Evolutionary conservation across 139 green algal genomes (phyloP).

Genomic region (Marvania coccoides): DNA sequence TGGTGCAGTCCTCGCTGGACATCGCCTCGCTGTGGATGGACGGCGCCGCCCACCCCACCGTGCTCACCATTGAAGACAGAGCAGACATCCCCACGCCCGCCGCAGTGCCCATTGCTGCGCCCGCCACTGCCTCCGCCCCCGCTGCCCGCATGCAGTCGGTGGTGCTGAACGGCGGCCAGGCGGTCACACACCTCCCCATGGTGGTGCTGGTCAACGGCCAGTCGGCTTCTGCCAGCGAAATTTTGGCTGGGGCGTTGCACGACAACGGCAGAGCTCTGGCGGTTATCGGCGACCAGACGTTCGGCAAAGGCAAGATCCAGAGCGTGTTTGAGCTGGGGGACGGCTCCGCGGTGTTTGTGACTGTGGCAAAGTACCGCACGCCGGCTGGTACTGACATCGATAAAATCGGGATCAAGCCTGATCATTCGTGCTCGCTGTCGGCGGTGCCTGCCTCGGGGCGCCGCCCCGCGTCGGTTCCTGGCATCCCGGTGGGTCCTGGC

Average conservation of each 20-base stretch:
- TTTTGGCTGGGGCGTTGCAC: constrained; percentile 78
- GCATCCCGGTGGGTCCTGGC: constrained; percentile 25
- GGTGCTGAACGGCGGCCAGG: constrained; percentile 14
- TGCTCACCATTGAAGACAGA: not conserved
- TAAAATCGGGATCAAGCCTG: constrained; percentile 14
- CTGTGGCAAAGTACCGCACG: constrained; percentile 57
- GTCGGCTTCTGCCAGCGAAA: constrained; percentile 77
- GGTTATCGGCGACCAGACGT: constrained; percentile 76
- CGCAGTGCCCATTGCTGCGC: not conserved
- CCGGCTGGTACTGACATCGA: constrained; percentile 20
- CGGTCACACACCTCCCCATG: constrained; percentile 51
- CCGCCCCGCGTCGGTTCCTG: not conserved
- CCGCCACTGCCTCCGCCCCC: not conserved
- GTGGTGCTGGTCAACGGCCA: constrained; percentile 79
- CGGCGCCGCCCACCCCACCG: not conserved
- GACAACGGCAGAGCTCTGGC: constrained; percentile 69
- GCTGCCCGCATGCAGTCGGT: constrained; percentile 15
- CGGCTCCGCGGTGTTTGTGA: constrained; percentile 90
- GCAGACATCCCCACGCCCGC: not conserved
- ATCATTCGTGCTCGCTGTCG: not conserved
- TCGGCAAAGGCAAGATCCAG: constrained; percentile 84
- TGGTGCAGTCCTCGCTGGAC: constrained; percentile 69
- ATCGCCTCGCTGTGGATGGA: constrained; percentile 62
- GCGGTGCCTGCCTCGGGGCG: not conserved
- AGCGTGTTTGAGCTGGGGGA: constrained; percentile 70